These are phyloP conservation scores for Sordariomycetes sp. DNA, from an alignment of 2,329 filamentous ascomycete genomes.

Conservation along the genomic window DNA sequence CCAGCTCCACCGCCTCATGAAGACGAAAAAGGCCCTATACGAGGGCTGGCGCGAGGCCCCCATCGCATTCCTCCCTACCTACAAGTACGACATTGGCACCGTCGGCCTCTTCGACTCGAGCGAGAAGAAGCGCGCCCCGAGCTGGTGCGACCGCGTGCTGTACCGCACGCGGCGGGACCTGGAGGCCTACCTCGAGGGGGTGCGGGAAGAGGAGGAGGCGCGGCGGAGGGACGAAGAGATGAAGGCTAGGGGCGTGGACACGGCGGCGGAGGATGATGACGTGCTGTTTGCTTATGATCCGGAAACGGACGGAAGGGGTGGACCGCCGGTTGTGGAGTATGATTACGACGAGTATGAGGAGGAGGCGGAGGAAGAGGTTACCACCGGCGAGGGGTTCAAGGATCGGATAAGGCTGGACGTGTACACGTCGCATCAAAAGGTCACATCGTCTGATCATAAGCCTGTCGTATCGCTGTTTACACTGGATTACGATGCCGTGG, in stretches of 20 bases:
- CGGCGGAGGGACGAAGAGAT: constrained; percentile 72
- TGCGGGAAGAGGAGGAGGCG: constrained; percentile 51
- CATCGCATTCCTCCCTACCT: constrained; percentile 83
- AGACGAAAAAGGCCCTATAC: constrained; percentile 65
- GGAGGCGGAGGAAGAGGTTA: constrained; percentile 30
- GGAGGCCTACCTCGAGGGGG: constrained; percentile 47
- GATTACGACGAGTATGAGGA: constrained; percentile 49
- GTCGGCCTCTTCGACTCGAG: constrained; percentile 88
- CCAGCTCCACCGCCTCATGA: constrained; percentile 65
- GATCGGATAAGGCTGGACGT: constrained; percentile 44
- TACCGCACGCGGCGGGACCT: constrained; percentile 66
- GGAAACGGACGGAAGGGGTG: constrained; percentile 62
- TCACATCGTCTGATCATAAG: constrained; percentile 92
- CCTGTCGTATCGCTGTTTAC: constrained; percentile 75
- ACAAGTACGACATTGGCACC: constrained; percentile 96
- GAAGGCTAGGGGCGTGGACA: constrained; percentile 63
- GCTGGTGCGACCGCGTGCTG: constrained; percentile 93
- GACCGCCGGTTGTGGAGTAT: constrained; percentile 46
- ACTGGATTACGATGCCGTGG: constrained; percentile 74
- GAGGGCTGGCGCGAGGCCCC: constrained; percentile 86
- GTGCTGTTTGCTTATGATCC: constrained; percentile 88
- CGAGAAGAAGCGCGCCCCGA: constrained; percentile 83
- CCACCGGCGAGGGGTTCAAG: constrained; percentile 42
- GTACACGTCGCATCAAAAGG: constrained; percentile 79
- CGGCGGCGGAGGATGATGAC: constrained; percentile 62